A percentile compares a stretch with the other conserved stretches of the same genome.
These are phyloP conservation scores for Chalara sp. DNA, from an alignment of 2,329 filamentous ascomycete genomes.

Conservation along the genomic window DNA sequence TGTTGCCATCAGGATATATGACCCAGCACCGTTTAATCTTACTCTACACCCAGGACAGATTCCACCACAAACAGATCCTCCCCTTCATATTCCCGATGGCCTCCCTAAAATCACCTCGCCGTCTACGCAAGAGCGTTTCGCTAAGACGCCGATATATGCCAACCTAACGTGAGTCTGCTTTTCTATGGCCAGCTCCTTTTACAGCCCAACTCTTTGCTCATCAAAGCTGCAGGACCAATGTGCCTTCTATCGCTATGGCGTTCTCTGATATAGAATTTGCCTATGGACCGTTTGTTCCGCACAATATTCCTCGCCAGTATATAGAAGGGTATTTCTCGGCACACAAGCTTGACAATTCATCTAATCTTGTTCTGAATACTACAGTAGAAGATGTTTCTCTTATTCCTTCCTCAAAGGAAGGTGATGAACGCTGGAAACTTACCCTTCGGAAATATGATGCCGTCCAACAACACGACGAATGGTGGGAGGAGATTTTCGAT, in stretches of 20 bases:
- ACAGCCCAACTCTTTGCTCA: neutral
- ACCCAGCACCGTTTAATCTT: conserved; percentile 33
- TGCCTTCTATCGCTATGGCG: conserved; percentile 49
- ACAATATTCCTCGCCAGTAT: conserved; percentile 48
- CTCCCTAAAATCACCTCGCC: conserved; percentile 35
- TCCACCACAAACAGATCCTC: conserved; percentile 39
- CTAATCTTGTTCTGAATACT: conserved; percentile 40
- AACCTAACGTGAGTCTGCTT: conserved; percentile 38
- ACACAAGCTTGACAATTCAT: conserved; percentile 36
- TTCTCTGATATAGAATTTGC: conserved; percentile 47
- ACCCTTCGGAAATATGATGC: conserved; percentile 41
- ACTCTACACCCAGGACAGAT: conserved; percentile 35
- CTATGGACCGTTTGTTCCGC: conserved; percentile 49
- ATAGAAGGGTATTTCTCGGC: conserved; percentile 47
- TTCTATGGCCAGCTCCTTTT: neutral
- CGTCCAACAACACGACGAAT: conserved; percentile 37
- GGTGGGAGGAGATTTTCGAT: conserved; percentile 54
- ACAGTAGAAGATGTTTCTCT: conserved; percentile 43
- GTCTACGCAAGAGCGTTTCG: conserved; percentile 37
- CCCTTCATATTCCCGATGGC: conserved; percentile 35
- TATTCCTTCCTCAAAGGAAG: conserved; percentile 14
- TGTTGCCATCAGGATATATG: conserved; percentile 44
- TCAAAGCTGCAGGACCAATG: conserved; percentile 40
- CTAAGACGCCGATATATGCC: conserved; percentile 43
- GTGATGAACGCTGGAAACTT: conserved; percentile 36